These are phyloP conservation scores for Phialemoniopsis sp. DNA, from an alignment of 2,329 filamentous ascomycete genomes.

Conservation along the genomic window DNA sequence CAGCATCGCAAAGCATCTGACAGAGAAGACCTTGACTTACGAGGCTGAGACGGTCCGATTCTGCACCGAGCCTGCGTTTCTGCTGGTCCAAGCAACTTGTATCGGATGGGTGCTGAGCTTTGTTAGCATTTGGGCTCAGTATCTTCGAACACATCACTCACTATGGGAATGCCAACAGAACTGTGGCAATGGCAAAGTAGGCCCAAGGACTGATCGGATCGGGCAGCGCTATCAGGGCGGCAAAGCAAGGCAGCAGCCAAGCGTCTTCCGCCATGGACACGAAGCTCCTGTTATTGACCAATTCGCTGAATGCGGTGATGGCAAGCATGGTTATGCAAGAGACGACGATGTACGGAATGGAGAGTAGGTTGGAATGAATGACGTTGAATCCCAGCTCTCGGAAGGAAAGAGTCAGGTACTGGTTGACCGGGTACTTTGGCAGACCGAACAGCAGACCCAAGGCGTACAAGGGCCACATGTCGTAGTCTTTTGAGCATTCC, in stretches of 20 bases:
- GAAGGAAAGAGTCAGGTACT: conserved; percentile 1
- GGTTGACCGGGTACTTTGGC: conserved; percentile 33
- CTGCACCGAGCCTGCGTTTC: conserved; percentile 54
- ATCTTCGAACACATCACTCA: no score
- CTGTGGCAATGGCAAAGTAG: conserved; percentile 46
- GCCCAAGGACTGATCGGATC: conserved; percentile 35
- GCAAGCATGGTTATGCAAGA: conserved; percentile 44
- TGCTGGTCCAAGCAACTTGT: conserved; percentile 53
- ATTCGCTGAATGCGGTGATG: conserved; percentile 47
- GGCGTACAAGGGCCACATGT: conserved; percentile 38
- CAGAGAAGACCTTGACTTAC: conserved; percentile 21
- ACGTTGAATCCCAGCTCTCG: conserved; percentile 21
- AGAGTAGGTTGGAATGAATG: conserved; percentile 50
- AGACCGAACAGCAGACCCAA: conserved; percentile 31
- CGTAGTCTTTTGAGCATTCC: conserved; percentile 43
- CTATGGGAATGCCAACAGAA: no score
- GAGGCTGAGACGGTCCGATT: conserved; percentile 47
- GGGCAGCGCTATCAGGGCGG: conserved; percentile 37
- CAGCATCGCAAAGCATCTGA: no score
- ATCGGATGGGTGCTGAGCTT: no score
- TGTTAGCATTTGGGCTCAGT: no score
- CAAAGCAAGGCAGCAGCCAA: conserved; percentile 51
- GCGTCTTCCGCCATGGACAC: conserved; percentile 42
- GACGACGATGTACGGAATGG: conserved; percentile 41
- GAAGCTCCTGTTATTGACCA: no score